Base-by-base conservation (phyloP, 2,329 filamentous ascomycete genomes). In the Orbilia blumenaviensis region DNA sequence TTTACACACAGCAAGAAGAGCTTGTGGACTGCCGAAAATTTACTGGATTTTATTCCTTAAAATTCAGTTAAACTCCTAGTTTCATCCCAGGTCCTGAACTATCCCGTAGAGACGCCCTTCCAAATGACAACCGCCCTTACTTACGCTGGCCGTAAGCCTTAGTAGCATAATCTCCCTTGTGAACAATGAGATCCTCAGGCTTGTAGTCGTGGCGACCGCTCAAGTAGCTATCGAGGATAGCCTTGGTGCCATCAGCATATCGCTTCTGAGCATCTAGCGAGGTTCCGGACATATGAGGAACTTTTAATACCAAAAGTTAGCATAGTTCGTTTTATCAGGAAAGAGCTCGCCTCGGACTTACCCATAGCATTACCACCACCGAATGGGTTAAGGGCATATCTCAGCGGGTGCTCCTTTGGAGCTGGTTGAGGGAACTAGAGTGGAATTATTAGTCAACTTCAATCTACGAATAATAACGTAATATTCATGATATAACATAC, bases 221-320 rank as follows among this genome's bases (percentile, higher is more conserved):
- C 83, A 97, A 92, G 88, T 98, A 99, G 85, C 90, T 93, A 79
- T 94, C 87, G 76, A 99, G 87, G 82, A 99, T 98, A 79, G 87
- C 84, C 91, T 97, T 97, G 84, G 89, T 91, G 81, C 93, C 93
- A 79, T 90, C 87, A 81, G 93, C 92, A 83, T 97, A 97, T 79
- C 93, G 89, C 86, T 92, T 90, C 88, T 99, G 95, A 74, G 95
- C 95, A 83, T 99, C 95, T 82, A 99, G 91, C n/a, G 94, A 97
- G 73, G 94, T 98, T 83, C 95, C 95, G 10, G 93, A 97, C 93
- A 98, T 97, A 89, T 98, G 95, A 69, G 95, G 93, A 76, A 97
- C 94, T 76, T 44, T 44, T 48, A 5, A 29, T 25, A 14, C 9
- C 12, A 56, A 3, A n/a, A 42, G 34, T 66, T 46, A 66, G 63